Base-by-base conservation (phyloP, 139 green algal genomes). In the Penium margaritaceum region DNA sequence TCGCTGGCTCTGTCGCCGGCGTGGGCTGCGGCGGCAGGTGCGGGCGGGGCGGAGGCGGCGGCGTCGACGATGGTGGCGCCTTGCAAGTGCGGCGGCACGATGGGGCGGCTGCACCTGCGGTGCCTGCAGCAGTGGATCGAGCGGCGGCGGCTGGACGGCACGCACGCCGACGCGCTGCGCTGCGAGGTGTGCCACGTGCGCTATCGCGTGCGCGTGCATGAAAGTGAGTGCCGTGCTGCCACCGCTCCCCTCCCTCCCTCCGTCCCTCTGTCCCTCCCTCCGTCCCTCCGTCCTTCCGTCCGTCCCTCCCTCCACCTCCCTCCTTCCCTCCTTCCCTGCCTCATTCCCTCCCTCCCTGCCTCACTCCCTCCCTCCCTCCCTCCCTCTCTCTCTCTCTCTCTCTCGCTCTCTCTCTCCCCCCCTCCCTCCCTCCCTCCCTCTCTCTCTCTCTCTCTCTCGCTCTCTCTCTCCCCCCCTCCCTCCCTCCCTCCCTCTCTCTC, bases 51-150 rank as follows among this genome's bases (percentile, higher is more conserved):
- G 55, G 7, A 36, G 55, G 30, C 55, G 30, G 7, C 27, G 55
- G 55, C 15, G 55, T 19, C 27, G 55, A 15, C 15, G 6, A 35
- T 64, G 55, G 27, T 64, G 55, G 51, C n/a, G 62, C 62, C 62
- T 33, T 68, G 62, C 34, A 5, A 27, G 34, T 68, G 62, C 62
- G 62, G 62, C 21, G 62, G 62, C 62, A 68, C 24, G 24, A 68
- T 68, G 62, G 62, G 24, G 33, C 32, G 62, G 5, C 33, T 68
- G 62, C 62, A 68, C 33, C 62, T 68, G 36, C 33, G 62, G 62
- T 68, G 62, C 62, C 62, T 68, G 36, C 62, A 68, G 62, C 62
- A 47, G 33, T 68, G 62, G 62, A 46, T 68, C 21, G 62, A 68
- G 62, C 32, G 62, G 33, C 62, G 62, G 62, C 62, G 62, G 19